Evolutionary conservation across 164 flowering plant species (phyloP), one percentile per base, ranked within the genome.

Genomic region (Liquidambar formosana): DNA sequence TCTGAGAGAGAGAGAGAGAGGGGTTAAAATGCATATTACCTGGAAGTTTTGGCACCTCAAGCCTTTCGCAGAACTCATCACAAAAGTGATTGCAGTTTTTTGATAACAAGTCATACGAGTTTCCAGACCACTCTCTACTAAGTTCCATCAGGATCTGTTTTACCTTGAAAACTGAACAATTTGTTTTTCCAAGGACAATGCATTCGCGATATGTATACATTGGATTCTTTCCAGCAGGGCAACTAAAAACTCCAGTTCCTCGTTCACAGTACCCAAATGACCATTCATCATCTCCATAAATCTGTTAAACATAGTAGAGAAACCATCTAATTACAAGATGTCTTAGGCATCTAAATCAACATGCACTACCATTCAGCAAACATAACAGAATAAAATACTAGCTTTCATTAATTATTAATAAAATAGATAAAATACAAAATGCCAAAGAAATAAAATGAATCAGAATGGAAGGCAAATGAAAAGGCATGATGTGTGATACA

Each of bases 51-150:
- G 88, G 91, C 61, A 92, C 97, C 68, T 86, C 96, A 61, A 95
- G 91, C 74, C 83, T 85, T 67, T 91, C 96, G 77, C 97, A 93
- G 43, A 95, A 78, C 73, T 91, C 92, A 76, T 95, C 93, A 73
- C 99, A 95, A 67, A 95, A 95, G 84, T 95, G 99, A 73, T 95
- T 95, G 83, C 99, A 95, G 72, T 95, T 95, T 78, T 76, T 95
- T 56, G 97, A 64, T 54, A 95, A 69, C 78, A 95, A 78, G 77
- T 95, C 99, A 68, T 95, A 95, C 4, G 92, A 84, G 47, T 58
- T 27, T 73, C 99, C 99, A 74, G 94, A 93, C 99, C 97, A 93
- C 71, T 92, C 99, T 72, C 92, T 84, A 71, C 93, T 88, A 54
- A 92, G 96, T 73, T 95, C 97, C 75, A 92, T 86, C 68, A 95